Evolutionary conservation across 2,329 filamentous ascomycete species (phyloP), one percentile per base, ranked within the genome.

Genomic region (Dryadomyces quercivorus): DNA sequence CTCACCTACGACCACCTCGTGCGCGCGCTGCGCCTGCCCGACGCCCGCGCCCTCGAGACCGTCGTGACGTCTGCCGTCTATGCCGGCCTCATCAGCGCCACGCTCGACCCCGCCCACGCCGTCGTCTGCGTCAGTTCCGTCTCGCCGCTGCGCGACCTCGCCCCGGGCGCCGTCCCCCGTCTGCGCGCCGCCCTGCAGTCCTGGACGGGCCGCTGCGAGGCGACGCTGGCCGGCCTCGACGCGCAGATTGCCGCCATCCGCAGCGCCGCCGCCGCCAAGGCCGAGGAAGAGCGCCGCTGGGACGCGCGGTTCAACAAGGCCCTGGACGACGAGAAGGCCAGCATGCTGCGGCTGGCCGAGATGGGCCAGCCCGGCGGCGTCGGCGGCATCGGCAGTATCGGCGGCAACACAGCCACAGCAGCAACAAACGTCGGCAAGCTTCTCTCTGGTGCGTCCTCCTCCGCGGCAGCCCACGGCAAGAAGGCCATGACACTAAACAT

Each of bases 51-150:
- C 47, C 81, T 98, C 54, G 93, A 98, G 73, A 81, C 85, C 60
- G 80, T 96, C 57, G 82, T 97, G 61, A 93, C 92, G 61, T 82
- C 83, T 42, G 86, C 90, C 62, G 86, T 96, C 65, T 97, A 96
- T 72, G 82, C 86, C 6, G 87, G 86, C 44, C 80, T 98, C 2
- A 72, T 98, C 50, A 78, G 80, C 43, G 92, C 85, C 7, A 91
- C 88, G 44, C 84, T 98, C 55, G 88, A 96, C 65, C 88, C 91
- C 4, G 80, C 81, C 56, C 77, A 84, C 54, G 81, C 85, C 38
- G 77, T 79, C 57, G 85, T 97, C 21, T 80, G 85, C 64, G 82
- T 97, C 53, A 85, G 84, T 51, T 85, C 86, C 57, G 82, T 96
- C 36, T 82, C 91, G 0, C 86, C 93, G 0, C 80, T 96, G 1